These are phyloP conservation scores for Phytophthora vignae DNA, from an alignment of 352 stramenopile genomes.

Conservation along the genomic window DNA sequence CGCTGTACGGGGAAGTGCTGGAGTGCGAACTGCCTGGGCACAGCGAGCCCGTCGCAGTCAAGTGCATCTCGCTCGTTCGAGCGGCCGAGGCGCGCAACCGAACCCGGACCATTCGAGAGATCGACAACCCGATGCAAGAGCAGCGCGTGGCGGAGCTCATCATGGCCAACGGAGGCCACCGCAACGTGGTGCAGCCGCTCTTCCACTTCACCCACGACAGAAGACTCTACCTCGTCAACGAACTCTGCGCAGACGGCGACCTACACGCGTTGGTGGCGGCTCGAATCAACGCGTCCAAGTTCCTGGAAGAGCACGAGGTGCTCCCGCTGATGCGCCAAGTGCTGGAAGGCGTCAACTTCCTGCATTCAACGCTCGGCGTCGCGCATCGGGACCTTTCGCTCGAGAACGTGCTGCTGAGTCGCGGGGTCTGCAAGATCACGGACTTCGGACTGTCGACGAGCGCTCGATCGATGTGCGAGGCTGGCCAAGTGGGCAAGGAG, in stretches of 20 bases:
- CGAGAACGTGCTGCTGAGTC: conserved; percentile 58
- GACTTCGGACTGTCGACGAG: conserved; percentile 64
- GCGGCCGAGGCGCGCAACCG: conserved; percentile 13
- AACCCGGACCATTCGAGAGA: conserved; percentile 7
- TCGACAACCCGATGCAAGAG: conserved; percentile 45
- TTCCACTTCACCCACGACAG: conserved; percentile 32
- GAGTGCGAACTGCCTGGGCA: conserved; percentile 29
- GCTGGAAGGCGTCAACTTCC: conserved; percentile 46
- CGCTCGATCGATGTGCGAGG: conserved; percentile 20
- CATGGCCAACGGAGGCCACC: conserved; percentile 29
- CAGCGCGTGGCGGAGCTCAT: conserved; percentile 17
- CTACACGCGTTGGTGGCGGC: conserved; percentile 42
- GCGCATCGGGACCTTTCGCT: conserved; percentile 45
- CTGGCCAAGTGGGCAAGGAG: conserved; percentile 53
- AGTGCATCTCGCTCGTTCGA: conserved; percentile 35
- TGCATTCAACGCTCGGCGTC: conserved; percentile 46
- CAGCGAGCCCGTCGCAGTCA: conserved; percentile 33
- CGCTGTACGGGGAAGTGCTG: conserved; percentile 40
- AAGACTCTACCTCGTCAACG: conserved; percentile 51
- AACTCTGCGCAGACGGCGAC: conserved; percentile 62
- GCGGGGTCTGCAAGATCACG: conserved; percentile 28
- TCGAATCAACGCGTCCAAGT: conserved; percentile 10
- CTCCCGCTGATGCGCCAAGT: conserved; percentile 51
- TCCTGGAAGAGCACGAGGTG: conserved; percentile 37
- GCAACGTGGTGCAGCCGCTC: conserved; percentile 42